Conservation (phyloP, 352 stramenopile species). For the Globisporangium iwayamae region DNA sequence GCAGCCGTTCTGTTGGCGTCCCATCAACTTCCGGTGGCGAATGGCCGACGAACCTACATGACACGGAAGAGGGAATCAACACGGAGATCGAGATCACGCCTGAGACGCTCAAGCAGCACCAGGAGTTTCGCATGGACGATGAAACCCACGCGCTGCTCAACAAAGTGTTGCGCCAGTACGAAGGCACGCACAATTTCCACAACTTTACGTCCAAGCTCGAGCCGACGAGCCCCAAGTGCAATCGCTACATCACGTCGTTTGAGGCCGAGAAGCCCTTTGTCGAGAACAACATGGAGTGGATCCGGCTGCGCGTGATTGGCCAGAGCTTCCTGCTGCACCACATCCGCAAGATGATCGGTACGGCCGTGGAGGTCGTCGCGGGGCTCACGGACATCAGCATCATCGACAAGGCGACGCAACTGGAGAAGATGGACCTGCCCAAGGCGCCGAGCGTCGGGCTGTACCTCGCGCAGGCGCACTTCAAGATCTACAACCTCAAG, state of each 20-base stretch:
- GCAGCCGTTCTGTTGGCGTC: background rate
- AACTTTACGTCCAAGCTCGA: slow-evolving; percentile 95
- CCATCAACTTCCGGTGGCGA: background rate
- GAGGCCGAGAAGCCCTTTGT: slow-evolving; percentile 69
- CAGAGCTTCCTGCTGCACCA: slow-evolving; percentile 98
- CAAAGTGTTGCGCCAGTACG: slow-evolving; percentile 55
- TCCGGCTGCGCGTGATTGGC: slow-evolving; percentile 92
- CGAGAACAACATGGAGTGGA: slow-evolving; percentile 93
- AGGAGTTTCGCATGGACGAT: slow-evolving; percentile 66
- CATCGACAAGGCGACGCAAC: slow-evolving; percentile 53
- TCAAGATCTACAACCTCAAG: slow-evolving; percentile 85
- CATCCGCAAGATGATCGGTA: slow-evolving; percentile 98
- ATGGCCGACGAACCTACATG: slow-evolving; percentile 33
- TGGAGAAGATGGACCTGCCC: slow-evolving; percentile 85
- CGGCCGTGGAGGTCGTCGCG: slow-evolving; percentile 69
- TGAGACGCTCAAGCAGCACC: slow-evolving; percentile 60
- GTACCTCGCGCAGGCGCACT: slow-evolving; percentile 83
- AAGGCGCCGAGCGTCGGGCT: slow-evolving; percentile 85
- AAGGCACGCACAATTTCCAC: slow-evolving; percentile 94
- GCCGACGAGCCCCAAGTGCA: slow-evolving; percentile 72
- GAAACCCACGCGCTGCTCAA: slow-evolving; percentile 51
- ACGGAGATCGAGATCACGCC: slow-evolving; percentile 49
- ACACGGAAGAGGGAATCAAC: slow-evolving; percentile 39
- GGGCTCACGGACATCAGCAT: slow-evolving; percentile 44
- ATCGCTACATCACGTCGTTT: slow-evolving; percentile 94